Evolutionary conservation across 768 basidiomycete genomes (phyloP).

Genomic region (Hydnomerulius pinastri): DNA sequence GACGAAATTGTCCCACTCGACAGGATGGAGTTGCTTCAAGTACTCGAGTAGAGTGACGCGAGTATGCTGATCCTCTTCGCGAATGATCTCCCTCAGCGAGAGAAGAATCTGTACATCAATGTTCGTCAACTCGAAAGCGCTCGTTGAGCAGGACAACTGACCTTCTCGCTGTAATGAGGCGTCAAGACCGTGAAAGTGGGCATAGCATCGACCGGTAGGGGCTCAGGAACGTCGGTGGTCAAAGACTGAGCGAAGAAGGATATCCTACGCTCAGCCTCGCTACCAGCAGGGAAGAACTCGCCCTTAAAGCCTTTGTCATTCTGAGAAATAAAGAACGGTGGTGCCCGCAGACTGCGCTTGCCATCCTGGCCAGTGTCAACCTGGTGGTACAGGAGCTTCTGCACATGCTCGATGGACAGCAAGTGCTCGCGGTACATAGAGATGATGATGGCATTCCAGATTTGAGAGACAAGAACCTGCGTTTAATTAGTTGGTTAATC

Average conservation of each 20-base stretch:
- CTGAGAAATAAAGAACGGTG: conserved; percentile 98
- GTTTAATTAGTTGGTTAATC: conserved; percentile 4
- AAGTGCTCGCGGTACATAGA: conserved; percentile 99
- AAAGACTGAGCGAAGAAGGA: conserved; percentile 99
- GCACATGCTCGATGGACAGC: conserved; percentile 98
- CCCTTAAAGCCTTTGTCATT: conserved; percentile 82
- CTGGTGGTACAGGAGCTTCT: conserved; percentile 97
- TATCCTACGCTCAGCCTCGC: conserved; percentile 95
- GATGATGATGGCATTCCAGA: conserved; percentile 99
- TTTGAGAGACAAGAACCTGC: conserved; percentile 97
- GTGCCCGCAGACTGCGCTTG: conserved; percentile 89
- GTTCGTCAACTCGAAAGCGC: conserved; percentile 4
- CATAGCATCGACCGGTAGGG: conserved; percentile 98
- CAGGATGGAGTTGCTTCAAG: conserved; percentile 94
- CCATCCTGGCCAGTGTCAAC: conserved; percentile 84
- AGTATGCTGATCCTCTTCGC: conserved; percentile 96
- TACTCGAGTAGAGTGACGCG: conserved; percentile 97
- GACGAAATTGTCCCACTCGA: conserved; percentile 99
- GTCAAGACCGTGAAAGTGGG: conserved; percentile 98
- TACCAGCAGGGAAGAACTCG: conserved; percentile 92
- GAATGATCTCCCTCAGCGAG: conserved; percentile 96
- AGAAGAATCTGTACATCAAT: conserved; percentile 71
- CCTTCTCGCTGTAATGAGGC: conserved; percentile 98
- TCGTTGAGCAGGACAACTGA: conserved; percentile 31
- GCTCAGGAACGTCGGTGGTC: conserved; percentile 91